These are phyloP conservation scores for Pseudocercospora macadamiae DNA, from an alignment of 2,329 filamentous ascomycete species.

Conservation along the genomic window DNA sequence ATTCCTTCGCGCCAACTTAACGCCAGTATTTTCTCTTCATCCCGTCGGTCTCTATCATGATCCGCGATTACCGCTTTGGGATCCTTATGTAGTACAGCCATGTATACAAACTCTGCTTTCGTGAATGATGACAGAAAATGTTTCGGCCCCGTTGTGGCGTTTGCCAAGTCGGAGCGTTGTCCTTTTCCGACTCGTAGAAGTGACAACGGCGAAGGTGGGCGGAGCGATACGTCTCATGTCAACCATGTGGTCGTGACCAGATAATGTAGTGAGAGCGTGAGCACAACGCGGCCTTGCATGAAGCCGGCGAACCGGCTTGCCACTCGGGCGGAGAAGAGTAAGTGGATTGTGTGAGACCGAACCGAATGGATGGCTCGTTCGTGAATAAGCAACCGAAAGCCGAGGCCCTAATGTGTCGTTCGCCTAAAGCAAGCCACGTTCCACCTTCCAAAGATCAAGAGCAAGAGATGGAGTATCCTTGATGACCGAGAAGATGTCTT, in stretches of 20 bases:
- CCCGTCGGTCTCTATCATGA: neutral
- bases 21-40: neutral
- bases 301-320: neutral
- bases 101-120: neutral
- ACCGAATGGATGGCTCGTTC: constrained; percentile 6
- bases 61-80: neutral
- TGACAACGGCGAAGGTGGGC: neutral
- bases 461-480: constrained; percentile 51
- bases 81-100: neutral
- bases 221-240: neutral
- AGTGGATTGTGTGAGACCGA: constrained; percentile 2
- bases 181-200: neutral
- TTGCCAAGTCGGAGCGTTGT: neutral
- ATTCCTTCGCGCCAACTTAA: constrained; percentile 1
- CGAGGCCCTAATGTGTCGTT: constrained; percentile 1
- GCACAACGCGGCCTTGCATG: constrained; percentile 1
- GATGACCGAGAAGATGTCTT: constrained; percentile 49
- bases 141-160: neutral
- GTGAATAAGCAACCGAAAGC: constrained; percentile 2
- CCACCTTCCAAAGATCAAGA: constrained; percentile 53
- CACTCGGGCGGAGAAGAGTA: neutral
- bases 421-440: constrained; percentile 44
- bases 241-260: neutral
- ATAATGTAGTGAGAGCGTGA: too few relatives aligned
- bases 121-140: too few relatives aligned